Base-by-base conservation (phyloP, 1,284 basidiomycete genomes). In the Dichomitus squalens region DNA sequence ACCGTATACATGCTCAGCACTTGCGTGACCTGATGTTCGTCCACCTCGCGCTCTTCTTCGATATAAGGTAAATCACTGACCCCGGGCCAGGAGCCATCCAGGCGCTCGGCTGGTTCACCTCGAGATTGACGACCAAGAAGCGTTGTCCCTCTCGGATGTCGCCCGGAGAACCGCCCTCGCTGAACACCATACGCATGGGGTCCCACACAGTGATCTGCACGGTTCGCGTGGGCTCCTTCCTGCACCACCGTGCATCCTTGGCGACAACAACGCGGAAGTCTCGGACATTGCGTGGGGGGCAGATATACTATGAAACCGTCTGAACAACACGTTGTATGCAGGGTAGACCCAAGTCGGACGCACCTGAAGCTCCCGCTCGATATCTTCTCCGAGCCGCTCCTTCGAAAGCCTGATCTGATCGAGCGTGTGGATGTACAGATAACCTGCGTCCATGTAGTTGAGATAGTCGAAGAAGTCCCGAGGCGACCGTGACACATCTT, bases 191-290 rank as follows among this genome's bases (percentile, higher is more conserved):
- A 8, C 74, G 76, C 4, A 86, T 73, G 1, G 86, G 87, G 66
- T 96, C 92, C 93, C 93, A 96, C 0, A 95, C 82, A 0, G 90
- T 95, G 48, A 97, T 66, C 68, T 93, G 89, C 0, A 85, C 93
- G 1, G 73, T 78, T 16, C 92, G 82, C 55, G 78, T 76, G 4
- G 80, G 75, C 14, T 81, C 80, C 58, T 78, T 75, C 57, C 78
- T 77, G 0, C 67, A 66, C 33, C 82, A 83, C 27, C 76, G 77
- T 6, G 88, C 86, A 69, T 98, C 96, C 59, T 83, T 76, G 20
- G 92, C 82, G 12, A 88, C 76, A 7, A 96, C 72, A 4, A 97
- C 85, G 21, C 94, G 81, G 73, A 98, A 97, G 57, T 81, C 85
- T 41, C 90, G 85, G 12, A 95, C 88, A 21, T 90, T 78, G 11